Evolutionary conservation across 2,329 filamentous ascomycete species (phyloP).

Genomic region (Coniosporium tulheliwenetii): DNA sequence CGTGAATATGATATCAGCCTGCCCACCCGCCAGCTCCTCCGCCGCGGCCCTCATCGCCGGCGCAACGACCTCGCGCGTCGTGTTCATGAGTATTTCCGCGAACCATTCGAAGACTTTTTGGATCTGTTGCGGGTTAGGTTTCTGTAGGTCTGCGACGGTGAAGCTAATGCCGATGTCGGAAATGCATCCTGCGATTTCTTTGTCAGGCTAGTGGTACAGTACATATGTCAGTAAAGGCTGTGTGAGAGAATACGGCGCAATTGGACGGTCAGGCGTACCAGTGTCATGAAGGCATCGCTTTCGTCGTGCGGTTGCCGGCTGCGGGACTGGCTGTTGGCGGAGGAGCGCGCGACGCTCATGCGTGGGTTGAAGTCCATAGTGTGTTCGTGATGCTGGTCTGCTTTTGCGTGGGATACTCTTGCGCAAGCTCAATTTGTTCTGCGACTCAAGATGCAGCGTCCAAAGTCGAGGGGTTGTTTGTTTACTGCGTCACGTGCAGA

Average conservation of each 20-base stretch:
- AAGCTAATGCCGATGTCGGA: conserved; percentile 92
- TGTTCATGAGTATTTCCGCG: conserved; percentile 83
- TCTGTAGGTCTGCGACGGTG: conserved; percentile 71
- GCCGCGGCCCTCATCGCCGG: conserved; percentile 88
- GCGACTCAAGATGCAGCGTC: no score
- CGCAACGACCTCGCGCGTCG: conserved; percentile 82
- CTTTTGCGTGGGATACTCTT: no score
- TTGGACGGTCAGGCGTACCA: conserved; percentile 18
- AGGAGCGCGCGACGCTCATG: conserved; percentile 32
- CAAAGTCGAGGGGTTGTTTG: no score
- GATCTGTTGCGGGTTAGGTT: conserved; percentile 85
- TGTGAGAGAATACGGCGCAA: neutral
- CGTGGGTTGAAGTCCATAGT: conserved; percentile 33
- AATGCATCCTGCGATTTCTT: conserved; percentile 91
- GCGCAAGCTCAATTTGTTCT: no score
- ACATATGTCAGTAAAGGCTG: conserved; percentile 5
- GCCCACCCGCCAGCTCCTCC: conserved; percentile 73
- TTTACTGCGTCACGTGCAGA: no score
- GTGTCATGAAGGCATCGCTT: conserved; percentile 32
- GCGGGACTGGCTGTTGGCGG: conserved; percentile 22
- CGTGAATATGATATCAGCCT: conserved; percentile 61
- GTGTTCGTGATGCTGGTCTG: neutral
- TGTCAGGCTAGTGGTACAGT: conserved; percentile 33
- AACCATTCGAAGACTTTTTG: conserved; percentile 99
- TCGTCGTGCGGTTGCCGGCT: conserved; percentile 25